Percentiles rank a stretch among this genome's conserved stretches.
These are phyloP conservation scores for Sparassis latifolia DNA, from an alignment of 1,284 basidiomycete species.

Conservation along the genomic window DNA sequence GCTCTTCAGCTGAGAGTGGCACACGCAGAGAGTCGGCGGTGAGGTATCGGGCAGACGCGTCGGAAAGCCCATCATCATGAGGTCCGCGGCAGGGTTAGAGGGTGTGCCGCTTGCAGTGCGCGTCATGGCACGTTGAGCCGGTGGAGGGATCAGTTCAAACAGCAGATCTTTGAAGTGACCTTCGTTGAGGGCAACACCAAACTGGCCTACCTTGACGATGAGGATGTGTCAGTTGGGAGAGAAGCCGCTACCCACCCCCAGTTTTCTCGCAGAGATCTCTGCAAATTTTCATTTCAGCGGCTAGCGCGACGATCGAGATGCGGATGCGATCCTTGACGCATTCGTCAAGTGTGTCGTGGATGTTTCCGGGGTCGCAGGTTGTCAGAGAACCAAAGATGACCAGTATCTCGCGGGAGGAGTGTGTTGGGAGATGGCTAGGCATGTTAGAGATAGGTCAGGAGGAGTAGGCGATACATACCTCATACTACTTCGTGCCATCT, in stretches of 20 bases:
- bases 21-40: conserved; percentile 83
- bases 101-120: conserved; percentile 40
- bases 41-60: conserved; percentile 82
- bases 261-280: conserved; percentile 86
- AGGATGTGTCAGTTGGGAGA: not conserved
- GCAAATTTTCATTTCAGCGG: conserved; percentile 97
- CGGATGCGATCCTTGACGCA: conserved; percentile 83
- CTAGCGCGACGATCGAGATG: conserved; percentile 87
- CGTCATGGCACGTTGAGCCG: conserved; percentile 67
- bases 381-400: conserved; percentile 93
- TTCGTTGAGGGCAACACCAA: conserved; percentile 95
- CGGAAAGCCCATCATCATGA: conserved; percentile 99
- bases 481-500: conserved; percentile 92
- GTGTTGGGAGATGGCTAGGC: conserved; percentile 84
- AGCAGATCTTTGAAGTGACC: conserved; percentile 93
- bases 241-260: conserved; percentile 53
- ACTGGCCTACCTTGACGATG: conserved; percentile 54
- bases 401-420: conserved; percentile 92
- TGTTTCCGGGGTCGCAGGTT: conserved; percentile 94
- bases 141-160: conserved; percentile 94
- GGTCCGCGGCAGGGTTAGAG: conserved; percentile 69
- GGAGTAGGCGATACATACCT: conserved; percentile 41
- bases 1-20: conserved; percentile 85
- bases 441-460: conserved; percentile 1
- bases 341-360: conserved; percentile 84